Conservation (phyloP, 306 rosid genomes). For the Pueraria montana region DNA sequence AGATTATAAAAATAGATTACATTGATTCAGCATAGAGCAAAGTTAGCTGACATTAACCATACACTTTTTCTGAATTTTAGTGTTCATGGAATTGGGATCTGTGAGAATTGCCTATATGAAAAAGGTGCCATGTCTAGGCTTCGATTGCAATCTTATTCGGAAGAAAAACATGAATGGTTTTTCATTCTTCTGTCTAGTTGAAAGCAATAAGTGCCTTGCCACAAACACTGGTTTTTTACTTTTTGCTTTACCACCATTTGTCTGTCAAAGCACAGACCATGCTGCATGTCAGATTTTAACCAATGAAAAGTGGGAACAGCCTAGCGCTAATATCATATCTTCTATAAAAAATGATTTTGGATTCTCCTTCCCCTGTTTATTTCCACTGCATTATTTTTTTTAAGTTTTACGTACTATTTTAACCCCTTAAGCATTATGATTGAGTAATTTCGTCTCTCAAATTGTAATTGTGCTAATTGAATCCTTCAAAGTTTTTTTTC, state of each 20-base stretch:
- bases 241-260: slow-evolving; percentile 62
- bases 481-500: neutral
- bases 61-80: slow-evolving; percentile 42
- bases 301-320: slow-evolving; percentile 52
- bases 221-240: slow-evolving; percentile 52
- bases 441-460: neutral
- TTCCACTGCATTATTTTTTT: neutral
- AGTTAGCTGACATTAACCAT: slow-evolving; percentile 39
- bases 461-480: neutral
- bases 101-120: slow-evolving; percentile 28
- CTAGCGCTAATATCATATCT: slow-evolving; percentile 46
- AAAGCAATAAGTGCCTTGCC: slow-evolving; percentile 53
- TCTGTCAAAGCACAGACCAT: slow-evolving; percentile 71
- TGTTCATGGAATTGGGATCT: slow-evolving; percentile 47
- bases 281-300: slow-evolving; percentile 59
- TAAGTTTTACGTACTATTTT: too few species aligned
- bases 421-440: neutral
- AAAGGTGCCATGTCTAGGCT: slow-evolving; percentile 47
- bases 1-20: slow-evolving; percentile 18
- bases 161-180: slow-evolving; percentile 39
- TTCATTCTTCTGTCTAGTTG: slow-evolving; percentile 41
- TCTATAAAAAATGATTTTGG: slow-evolving; percentile 25
- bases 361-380: slow-evolving; percentile 41
- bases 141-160: slow-evolving; percentile 42
- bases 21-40: slow-evolving; percentile 38